Percentiles rank a stretch among this genome's conserved stretches.
Evolutionary conservation across 2,329 filamentous ascomycete species (phyloP).

Genomic region (Samsoniella hepiali): DNA sequence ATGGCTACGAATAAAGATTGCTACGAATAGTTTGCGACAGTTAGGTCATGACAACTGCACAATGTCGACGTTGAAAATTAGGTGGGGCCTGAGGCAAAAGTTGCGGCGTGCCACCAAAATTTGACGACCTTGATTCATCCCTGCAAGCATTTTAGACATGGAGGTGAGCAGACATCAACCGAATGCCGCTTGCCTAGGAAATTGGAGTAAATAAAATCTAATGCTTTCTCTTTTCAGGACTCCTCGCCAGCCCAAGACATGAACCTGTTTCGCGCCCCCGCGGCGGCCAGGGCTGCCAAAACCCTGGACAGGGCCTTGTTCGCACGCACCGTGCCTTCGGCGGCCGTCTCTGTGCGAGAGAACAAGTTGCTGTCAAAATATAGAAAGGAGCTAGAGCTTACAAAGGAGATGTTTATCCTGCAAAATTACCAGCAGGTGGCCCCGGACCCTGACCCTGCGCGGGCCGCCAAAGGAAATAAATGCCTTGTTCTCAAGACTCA

Average conservation of each 20-base stretch:
- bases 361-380: constrained; percentile 70
- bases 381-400: constrained; percentile 62
- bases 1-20: not conserved
- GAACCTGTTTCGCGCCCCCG: constrained; percentile 70
- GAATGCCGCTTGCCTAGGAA: not conserved
- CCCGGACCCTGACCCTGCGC: constrained; percentile 56
- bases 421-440: constrained; percentile 63
- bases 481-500: constrained; percentile 58
- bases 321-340: constrained; percentile 68
- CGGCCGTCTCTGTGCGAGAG: constrained; percentile 75
- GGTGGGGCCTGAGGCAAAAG: constrained; percentile 18
- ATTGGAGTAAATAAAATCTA: not conserved
- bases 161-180: constrained; percentile 8
- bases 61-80: not conserved
- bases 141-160: constrained; percentile 13
- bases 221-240: not conserved
- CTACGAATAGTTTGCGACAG: too few species aligned
- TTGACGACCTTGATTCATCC: constrained; percentile 1
- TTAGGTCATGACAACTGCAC: not conserved
- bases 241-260: constrained; percentile 37
- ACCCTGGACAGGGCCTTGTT: constrained; percentile 83
- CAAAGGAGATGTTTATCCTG: constrained; percentile 61
- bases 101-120: constrained; percentile 2
- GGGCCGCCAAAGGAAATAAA: constrained; percentile 55
- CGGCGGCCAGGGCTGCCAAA: constrained; percentile 70